A percentile compares a stretch with the other conserved stretches of the same genome.
Evolutionary conservation across 2,329 filamentous ascomycete genomes (phyloP).

Genomic region (Cladosporium sp.): DNA sequence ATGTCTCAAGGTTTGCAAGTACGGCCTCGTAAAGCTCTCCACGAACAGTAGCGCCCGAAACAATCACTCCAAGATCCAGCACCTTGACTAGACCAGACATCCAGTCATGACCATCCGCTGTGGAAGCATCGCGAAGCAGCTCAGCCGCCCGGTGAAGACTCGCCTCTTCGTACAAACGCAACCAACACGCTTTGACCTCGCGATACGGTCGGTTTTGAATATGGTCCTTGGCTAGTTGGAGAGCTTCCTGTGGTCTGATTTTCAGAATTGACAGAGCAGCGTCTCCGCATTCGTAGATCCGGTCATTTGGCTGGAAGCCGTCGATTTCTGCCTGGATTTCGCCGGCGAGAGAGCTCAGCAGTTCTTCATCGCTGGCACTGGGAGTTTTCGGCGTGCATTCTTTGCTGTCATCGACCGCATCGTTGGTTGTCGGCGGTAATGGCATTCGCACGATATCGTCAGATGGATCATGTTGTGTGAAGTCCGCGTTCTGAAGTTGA

Average conservation of each 20-base stretch:
- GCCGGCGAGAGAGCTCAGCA: neutral
- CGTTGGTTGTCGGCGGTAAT: neutral
- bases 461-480: too few species aligned
- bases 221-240: conserved; percentile 58
- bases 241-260: conserved; percentile 46
- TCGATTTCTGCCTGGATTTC: conserved; percentile 4
- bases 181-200: conserved; percentile 64
- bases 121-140: conserved; percentile 18
- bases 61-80: conserved; percentile 73
- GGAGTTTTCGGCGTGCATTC: neutral
- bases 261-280: conserved; percentile 36
- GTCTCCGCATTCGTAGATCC: conserved; percentile 39
- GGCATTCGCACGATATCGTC: too few species aligned
- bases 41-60: conserved; percentile 62
- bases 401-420: neutral
- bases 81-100: conserved; percentile 58
- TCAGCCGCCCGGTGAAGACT: conserved; percentile 58
- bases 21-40: conserved; percentile 46
- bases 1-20: conserved; percentile 46
- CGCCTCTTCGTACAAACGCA: conserved; percentile 67
- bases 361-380: neutral
- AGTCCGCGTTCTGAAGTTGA: too few species aligned
- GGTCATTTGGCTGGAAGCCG: conserved; percentile 15
- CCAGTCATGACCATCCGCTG: conserved; percentile 31
- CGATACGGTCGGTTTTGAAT: conserved; percentile 68